Evolutionary conservation across 73 alveolate genomes (phyloP).

Genomic region (Symbiodinium pilosum): DNA sequence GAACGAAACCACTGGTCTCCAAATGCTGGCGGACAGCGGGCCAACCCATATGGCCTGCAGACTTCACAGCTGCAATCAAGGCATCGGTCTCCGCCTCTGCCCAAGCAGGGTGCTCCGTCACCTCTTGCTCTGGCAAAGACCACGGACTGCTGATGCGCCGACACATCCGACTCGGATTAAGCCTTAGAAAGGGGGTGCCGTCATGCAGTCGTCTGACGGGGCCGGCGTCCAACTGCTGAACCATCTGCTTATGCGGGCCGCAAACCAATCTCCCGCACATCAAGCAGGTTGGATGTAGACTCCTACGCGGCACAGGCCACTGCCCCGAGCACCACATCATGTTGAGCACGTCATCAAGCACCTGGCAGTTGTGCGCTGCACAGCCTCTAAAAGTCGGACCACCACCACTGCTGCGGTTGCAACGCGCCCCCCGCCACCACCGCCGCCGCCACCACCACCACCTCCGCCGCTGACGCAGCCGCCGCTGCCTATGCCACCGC

Average conservation of each 20-base stretch:
- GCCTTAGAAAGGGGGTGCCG: background rate
- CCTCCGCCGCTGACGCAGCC: too few relatives aligned
- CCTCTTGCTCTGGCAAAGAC: background rate
- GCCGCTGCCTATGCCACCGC: too few relatives aligned
- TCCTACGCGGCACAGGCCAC: slow-evolving; percentile 24
- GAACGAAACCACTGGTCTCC: background rate
- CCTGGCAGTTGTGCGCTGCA: background rate
- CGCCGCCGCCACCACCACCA: too few relatives aligned
- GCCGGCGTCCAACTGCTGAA: slow-evolving; percentile 19
- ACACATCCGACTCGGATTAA: slow-evolving; percentile 70
- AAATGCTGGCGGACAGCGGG: slow-evolving; percentile 29
- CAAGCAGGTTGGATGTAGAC: slow-evolving; percentile 62
- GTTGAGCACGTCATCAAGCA: background rate
- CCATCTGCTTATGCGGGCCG: slow-evolving; percentile 93
- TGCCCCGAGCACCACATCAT: slow-evolving; percentile 79
- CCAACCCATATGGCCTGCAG: slow-evolving; percentile 64
- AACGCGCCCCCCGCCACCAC: too few relatives aligned
- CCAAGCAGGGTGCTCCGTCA: background rate
- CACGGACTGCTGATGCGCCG: slow-evolving; percentile 77
- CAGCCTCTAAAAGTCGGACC: too few relatives aligned
- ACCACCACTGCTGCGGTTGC: too few relatives aligned
- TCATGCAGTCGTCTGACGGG: slow-evolving; percentile 38
- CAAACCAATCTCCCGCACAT: slow-evolving; percentile 71
- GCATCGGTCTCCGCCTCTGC: background rate
- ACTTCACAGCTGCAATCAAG: background rate